A percentile compares a stretch with the other conserved stretches of the same genome.
These are phyloP conservation scores for Insectozyma bohioensis DNA, from an alignment of 1,139 yeast species.

Conservation along the genomic window DNA sequence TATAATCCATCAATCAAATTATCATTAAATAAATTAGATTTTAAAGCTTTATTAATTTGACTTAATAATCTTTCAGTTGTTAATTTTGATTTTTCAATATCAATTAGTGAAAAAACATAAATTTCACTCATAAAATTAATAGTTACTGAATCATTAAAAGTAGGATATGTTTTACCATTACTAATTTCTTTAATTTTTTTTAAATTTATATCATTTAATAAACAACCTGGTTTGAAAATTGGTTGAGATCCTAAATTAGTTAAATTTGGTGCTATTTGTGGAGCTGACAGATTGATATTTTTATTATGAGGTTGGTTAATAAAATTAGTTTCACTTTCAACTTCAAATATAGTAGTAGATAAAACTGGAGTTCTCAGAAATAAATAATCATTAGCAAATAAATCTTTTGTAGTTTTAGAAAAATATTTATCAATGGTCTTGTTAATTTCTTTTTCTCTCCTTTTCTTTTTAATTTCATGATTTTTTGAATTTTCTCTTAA, in stretches of 20 bases:
- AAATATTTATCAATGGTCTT: constrained; percentile 3
- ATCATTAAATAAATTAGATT: constrained; percentile 6
- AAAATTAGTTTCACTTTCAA: constrained; percentile 26
- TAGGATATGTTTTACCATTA: constrained; percentile 23
- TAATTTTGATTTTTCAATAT: constrained; percentile 19
- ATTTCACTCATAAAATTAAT: constrained; percentile 20
- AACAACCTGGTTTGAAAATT: constrained; percentile 10
- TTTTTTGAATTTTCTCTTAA: background rate
- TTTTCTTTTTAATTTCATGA: background rate
- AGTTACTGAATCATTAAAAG: constrained; percentile 20
- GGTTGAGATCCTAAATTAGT: constrained; percentile 8
- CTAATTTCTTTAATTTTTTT: constrained; percentile 20
- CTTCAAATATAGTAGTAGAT: constrained; percentile 38
- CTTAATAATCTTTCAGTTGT: constrained; percentile 19
- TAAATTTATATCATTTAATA: constrained; percentile 20
- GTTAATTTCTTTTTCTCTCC: background rate
- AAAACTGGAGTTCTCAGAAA: constrained; percentile 32
- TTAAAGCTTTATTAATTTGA: constrained; percentile 15
- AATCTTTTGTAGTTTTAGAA: constrained; percentile 9
- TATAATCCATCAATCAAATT: constrained; percentile 16
- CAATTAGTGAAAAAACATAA: constrained; percentile 28
- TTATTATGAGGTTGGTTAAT: constrained; percentile 1
- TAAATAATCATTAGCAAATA: constrained; percentile 17
- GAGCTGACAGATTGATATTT: constrained; percentile 1
- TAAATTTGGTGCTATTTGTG: constrained; percentile 2